Evolutionary conservation across 2,329 filamentous ascomycete genomes (phyloP).

Genomic region (Helicocarpus griseus): DNA sequence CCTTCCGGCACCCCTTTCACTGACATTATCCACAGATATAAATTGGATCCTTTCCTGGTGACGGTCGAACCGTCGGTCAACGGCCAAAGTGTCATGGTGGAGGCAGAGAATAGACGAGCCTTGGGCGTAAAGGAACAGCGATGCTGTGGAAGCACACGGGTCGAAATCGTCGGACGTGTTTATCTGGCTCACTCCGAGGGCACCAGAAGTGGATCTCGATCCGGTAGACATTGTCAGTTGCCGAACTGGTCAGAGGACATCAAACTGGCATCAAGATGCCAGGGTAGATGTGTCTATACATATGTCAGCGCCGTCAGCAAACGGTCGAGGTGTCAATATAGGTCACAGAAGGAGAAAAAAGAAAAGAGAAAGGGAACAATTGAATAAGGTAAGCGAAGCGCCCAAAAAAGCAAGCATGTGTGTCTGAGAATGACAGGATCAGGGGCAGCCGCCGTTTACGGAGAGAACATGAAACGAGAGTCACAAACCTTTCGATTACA

Average conservation of each 20-base stretch:
- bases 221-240: constrained; percentile 51
- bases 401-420: neutral
- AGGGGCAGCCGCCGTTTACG: neutral
- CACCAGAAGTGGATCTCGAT: constrained; percentile 46
- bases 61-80: constrained; percentile 75
- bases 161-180: constrained; percentile 52
- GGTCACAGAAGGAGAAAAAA: neutral
- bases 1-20: constrained; percentile 73
- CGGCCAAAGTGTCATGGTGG: constrained; percentile 82
- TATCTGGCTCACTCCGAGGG: constrained; percentile 34
- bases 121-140: constrained; percentile 81
- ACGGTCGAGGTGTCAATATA: neutral
- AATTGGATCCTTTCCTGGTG: constrained; percentile 77
- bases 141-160: constrained; percentile 81
- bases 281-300: neutral
- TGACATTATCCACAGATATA: constrained; percentile 82
- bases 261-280: constrained; percentile 2
- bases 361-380: neutral
- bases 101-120: constrained; percentile 74
- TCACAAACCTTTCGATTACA: neutral
- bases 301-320: constrained; percentile 2
- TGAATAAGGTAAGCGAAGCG: neutral
- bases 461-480: neutral
- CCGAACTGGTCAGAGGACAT: constrained; percentile 46
- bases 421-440: neutral